Evolutionary conservation across 2,329 filamentous ascomycete species (phyloP), one percentile per base, ranked within the genome.

Genomic region (Thelonectria rubi): DNA sequence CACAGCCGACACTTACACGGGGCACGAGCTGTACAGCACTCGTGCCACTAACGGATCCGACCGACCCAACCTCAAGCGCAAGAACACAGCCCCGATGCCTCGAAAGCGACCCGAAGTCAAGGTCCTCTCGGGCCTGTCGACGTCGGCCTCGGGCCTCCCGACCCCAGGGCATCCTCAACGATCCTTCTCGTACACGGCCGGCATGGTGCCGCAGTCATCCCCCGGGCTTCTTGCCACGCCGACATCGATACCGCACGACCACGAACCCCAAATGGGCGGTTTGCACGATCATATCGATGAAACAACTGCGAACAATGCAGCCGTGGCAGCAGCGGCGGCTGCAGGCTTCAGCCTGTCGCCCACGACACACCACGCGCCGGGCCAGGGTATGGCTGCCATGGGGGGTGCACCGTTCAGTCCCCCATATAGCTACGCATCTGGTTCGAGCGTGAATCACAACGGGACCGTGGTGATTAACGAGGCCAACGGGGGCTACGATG

Each of bases 1-100:
- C 45, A 77, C 83, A 2, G 80, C 85, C 14, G 87, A 91, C 68
- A 79, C 82, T 55, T 87, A 84, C 56, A 76, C 78, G 0, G 79
- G 79, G 0, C 79, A 83, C 52, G 83, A 82, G 55, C 68, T 84
- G 1, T 84, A 84, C 55, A 78, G 80, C 1, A 77, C 79, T 1
- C 79, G 79, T 52, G 69, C 69, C 5, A 74, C 70, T 5, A 68
- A 71, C 11, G 62, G 60, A 67, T n/a, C 74, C 65, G 51, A 67
- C 57, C 40, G 77, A 75, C 77, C 80, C 6, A 80, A 66, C 39
- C 73, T 85, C 24, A 86, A 86, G 71, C 76, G 84, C 10, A 86
- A 85, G 72, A 81, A 77, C 58, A 80, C 79, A 7, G 72, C 74
- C 2, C 73, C 77, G 37, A 70, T 77, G 2, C 73, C 73, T 4